Base-by-base conservation (phyloP, 768 basidiomycete genomes). In the Pleurotus sapidus region DNA sequence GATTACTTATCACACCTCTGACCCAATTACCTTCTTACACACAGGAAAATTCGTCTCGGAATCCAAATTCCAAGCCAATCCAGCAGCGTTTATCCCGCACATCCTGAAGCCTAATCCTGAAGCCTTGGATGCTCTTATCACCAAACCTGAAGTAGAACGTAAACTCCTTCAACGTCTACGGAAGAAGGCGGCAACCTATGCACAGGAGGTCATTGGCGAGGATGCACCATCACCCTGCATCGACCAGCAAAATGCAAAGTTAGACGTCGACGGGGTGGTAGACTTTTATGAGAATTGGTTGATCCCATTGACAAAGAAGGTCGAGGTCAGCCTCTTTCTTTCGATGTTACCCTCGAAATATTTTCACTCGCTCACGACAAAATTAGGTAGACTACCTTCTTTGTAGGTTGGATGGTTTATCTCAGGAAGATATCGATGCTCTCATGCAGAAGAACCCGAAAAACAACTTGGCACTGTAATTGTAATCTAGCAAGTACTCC, bases 41-140 rank as follows among this genome's bases (percentile, higher is more conserved):
- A 58, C 67, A 99, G 96, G 97, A 57, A 98, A 98, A 80, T 99
- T 99, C 69, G 97, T 99, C 4, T 94, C 95, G 4, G 97, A 99
- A 73, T 91, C 92, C 24, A 99, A 99, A 70, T 99, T 99, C 77
- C 69, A 80, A n/a, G 81, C 84, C 27, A 77, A 91, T 59, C 96
- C 97, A 17, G 77, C 87, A 37, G 85, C 87, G 8, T 99, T 98
- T 72, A 82, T 99, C 57, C 95, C 95, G 0, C 94, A 95, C 72
- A 99, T 99, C 65, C 81, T 81, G 38, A 81, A 80, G 2, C 87
- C 87, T 7, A 89, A 98, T 69, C 83, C 84, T 15, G 72, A 82
- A 40, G 89, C 86, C 6, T 81, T 99, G 18, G 93, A 90, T 6
- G 86, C 74, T 0, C 76, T 99, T 46, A 98, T 99, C 68, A 95